Base-by-base conservation (phyloP, 2,329 filamentous ascomycete genomes). In the Xylariomycetidae sp. region DNA sequence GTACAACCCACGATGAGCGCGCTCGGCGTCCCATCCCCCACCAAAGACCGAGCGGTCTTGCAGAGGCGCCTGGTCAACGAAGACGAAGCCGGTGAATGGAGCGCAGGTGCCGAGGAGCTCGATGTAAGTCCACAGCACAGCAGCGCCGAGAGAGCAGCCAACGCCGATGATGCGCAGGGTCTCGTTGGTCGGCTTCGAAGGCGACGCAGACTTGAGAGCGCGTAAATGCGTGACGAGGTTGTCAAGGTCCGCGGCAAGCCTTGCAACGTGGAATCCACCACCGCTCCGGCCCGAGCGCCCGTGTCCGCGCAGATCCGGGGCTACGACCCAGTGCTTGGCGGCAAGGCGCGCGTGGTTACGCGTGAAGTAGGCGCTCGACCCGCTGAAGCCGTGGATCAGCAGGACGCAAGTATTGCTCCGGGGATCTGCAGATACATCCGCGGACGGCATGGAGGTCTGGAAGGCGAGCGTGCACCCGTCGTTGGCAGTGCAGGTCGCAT, bases 321-420 rank as follows among this genome's bases (percentile, higher is more conserved):
- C 57, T 3, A 64, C 49, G 33, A 61, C 55, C 60, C 60, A 64
- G 41, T 52, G 43, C 3, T 39, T 23, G 5, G 39, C 26, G 16
- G 40, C 38, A 8, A 64, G 49, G 3, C 42, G 36, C 10, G 32
- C 31, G 37, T 46, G 46, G 48, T 63, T 64, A 40, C 53, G 56
- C 22, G 41, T 38, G 46, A 63, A 64, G 43, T 64, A 64, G 20
- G 46, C 50, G 13, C 56, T 57, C n/a, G 55, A 60, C 10, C 61
- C 60, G 43, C 56, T 60, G 48, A 64, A 64, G 39, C 61, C 61
- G 42, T 64, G 61, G 28, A 64, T 46, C 23, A 64, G 52, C 23
- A 64, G 41, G 34, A 63, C 48, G 43, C 55, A 55, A 14, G 30
- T 41, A 34, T 29, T 25, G 37, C 46, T 41, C 17, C 42, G 38